Conservation (phyloP, 2,329 filamentous ascomycete genomes). For the Fusarium poae region DNA sequence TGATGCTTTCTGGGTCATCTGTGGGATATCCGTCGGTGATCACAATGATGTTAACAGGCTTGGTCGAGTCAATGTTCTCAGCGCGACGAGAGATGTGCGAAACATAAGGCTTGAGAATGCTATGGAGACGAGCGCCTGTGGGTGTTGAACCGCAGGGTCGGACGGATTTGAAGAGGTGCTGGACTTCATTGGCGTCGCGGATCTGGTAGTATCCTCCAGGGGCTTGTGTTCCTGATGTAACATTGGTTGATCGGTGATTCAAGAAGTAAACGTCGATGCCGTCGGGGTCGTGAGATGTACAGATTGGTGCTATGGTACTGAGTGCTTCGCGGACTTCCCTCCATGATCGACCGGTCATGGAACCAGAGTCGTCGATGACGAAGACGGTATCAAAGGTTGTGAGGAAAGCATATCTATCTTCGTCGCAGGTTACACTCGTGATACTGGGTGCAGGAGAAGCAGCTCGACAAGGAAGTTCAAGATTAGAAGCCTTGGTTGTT, state of each 20-base stretch:
- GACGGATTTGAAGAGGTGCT: constrained; percentile 77
- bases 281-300: constrained; percentile 81
- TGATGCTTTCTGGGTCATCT: constrained; percentile 80
- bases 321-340: constrained; percentile 78
- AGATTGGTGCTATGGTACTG: constrained; percentile 81
- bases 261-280: constrained; percentile 94
- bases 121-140: constrained; percentile 77
- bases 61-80: constrained; percentile 63
- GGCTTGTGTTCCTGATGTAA: constrained; percentile 55
- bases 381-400: constrained; percentile 87
- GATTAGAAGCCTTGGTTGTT: constrained; percentile 5
- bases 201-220: constrained; percentile 75
- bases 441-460: constrained; percentile 43
- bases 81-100: constrained; percentile 53
- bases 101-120: constrained; percentile 82
- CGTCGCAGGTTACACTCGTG: constrained; percentile 60
- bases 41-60: constrained; percentile 90
- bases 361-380: constrained; percentile 91
- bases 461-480: constrained; percentile 32
- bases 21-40: constrained; percentile 89
- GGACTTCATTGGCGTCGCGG: constrained; percentile 67
- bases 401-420: constrained; percentile 83
- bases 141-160: constrained; percentile 76
- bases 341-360: constrained; percentile 86
- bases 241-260: constrained; percentile 69